Evolutionary conservation across 768 basidiomycete species (phyloP).

Genomic region (Chiua virens): DNA sequence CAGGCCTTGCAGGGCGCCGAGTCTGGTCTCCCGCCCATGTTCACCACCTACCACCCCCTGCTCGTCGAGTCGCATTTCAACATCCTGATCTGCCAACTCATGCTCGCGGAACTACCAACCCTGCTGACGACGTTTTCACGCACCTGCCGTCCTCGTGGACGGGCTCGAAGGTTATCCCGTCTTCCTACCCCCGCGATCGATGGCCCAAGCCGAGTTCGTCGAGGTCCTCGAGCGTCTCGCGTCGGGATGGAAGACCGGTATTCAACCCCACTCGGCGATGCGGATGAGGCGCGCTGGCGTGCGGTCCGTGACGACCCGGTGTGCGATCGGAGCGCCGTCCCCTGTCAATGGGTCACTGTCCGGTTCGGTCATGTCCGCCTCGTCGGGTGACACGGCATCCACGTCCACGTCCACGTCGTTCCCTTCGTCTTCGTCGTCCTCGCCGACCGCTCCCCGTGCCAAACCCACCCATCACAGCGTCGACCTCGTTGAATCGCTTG

Average conservation of each 20-base stretch:
- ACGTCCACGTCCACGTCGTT: constrained; percentile 22
- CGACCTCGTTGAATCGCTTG: constrained; percentile 57
- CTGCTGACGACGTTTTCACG: constrained; percentile 66
- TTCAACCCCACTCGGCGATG: constrained; percentile 54
- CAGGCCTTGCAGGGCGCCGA: constrained; percentile 41
- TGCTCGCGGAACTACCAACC: constrained; percentile 72
- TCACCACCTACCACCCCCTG: constrained; percentile 89
- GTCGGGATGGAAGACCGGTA: constrained; percentile 68
- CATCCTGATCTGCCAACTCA: constrained; percentile 68
- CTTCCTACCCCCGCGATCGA: constrained; percentile 82
- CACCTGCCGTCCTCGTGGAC: constrained; percentile 68
- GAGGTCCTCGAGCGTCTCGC: constrained; percentile 83
- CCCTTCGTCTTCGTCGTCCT: too few species aligned
- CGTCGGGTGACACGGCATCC: constrained; percentile 19
- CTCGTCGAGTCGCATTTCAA: constrained; percentile 86
- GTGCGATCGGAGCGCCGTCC: constrained; percentile 40
- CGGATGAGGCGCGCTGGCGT: constrained; percentile 10
- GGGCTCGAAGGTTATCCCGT: constrained; percentile 87
- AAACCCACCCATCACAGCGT: constrained; percentile 15
- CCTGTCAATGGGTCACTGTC: constrained; percentile 30
- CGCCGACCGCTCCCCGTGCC: neutral
- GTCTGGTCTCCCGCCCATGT: constrained; percentile 46
- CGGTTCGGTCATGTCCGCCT: constrained; percentile 22
- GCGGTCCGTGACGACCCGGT: constrained; percentile 35
- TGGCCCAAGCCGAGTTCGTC: constrained; percentile 88